These are phyloP conservation scores for Cyclotella choctawhatcheeana DNA, from an alignment of 108 stramenopile species.

Conservation along the genomic window DNA sequence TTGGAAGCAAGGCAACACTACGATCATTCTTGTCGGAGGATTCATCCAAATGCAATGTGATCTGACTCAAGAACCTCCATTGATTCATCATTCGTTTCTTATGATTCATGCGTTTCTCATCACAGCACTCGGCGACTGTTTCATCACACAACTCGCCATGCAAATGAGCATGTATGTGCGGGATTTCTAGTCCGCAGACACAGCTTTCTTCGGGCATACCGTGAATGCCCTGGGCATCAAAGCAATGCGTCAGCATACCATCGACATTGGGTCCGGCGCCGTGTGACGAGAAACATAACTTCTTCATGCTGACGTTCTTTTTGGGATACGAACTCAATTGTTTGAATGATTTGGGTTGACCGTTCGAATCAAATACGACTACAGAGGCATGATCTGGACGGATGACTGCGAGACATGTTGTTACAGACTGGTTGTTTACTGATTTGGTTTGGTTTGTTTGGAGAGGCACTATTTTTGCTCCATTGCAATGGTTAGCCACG, in stretches of 20 bases:
- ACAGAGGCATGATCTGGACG: slow-evolving; percentile 23
- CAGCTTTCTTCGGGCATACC: slow-evolving; percentile 64
- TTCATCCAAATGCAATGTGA: slow-evolving; percentile 30
- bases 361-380: slow-evolving; percentile 39
- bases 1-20: slow-evolving; percentile 10
- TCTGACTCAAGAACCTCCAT: slow-evolving; percentile 33
- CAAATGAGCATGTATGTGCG: slow-evolving; percentile 65
- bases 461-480: background rate
- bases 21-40: background rate
- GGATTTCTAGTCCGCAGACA: slow-evolving; percentile 56
- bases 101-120: slow-evolving; percentile 6
- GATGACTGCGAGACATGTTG: slow-evolving; percentile 36
- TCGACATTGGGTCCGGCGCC: slow-evolving; percentile 40
- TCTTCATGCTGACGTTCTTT: no score
- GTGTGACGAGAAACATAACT: slow-evolving; percentile 57
- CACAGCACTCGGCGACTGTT: background rate
- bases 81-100: no score
- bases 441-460: background rate
- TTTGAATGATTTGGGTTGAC: slow-evolving; percentile 24
- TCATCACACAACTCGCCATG: slow-evolving; percentile 20
- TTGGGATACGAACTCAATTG: slow-evolving; percentile 3
- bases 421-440: no score
- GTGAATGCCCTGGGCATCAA: slow-evolving; percentile 58
- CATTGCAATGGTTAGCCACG: background rate
- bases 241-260: slow-evolving; percentile 60